Evolutionary conservation across 2,329 filamentous ascomycete genomes (phyloP).

Genomic region (Fusarium sp.): DNA sequence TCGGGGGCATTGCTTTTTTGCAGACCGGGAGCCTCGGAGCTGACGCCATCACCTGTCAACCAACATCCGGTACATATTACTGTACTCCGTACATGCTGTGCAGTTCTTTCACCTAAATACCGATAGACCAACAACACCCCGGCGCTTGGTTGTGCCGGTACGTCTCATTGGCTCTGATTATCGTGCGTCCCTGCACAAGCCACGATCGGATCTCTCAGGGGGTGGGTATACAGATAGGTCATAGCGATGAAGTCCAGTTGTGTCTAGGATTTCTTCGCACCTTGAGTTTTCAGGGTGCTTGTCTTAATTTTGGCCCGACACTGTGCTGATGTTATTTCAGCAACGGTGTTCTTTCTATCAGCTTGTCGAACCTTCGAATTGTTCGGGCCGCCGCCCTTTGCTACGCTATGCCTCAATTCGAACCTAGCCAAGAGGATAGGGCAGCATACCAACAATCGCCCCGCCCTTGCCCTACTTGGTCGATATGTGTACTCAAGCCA

Average conservation of each 20-base stretch:
- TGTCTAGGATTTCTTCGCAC: too few species aligned
- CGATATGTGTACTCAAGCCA: neutral
- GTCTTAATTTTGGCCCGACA: neutral
- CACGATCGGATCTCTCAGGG: slow-evolving; percentile 34
- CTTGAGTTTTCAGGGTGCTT: neutral
- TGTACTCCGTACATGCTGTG: too few species aligned
- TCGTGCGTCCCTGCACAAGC: slow-evolving; percentile 9
- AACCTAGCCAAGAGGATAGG: neutral
- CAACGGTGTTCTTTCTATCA: neutral
- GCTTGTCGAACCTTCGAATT: neutral
- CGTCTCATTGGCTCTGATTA: slow-evolving; percentile 17
- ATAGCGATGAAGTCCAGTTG: neutral
- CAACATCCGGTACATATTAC: neutral
- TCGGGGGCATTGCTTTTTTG: slow-evolving; percentile 41
- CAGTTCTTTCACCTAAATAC: neutral
- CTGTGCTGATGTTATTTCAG: neutral
- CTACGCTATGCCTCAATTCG: neutral
- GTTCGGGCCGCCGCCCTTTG: neutral
- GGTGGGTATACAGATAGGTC: neutral
- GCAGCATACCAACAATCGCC: neutral
- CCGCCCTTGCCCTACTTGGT: neutral
- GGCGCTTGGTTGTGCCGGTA: neutral
- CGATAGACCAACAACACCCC: too few species aligned
- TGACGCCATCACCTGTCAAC: slow-evolving; percentile 37
- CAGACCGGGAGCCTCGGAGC: slow-evolving; percentile 19